These are phyloP conservation scores for Colletotrichum endophyticum DNA, from an alignment of 2,329 filamentous ascomycete species.

Conservation along the genomic window DNA sequence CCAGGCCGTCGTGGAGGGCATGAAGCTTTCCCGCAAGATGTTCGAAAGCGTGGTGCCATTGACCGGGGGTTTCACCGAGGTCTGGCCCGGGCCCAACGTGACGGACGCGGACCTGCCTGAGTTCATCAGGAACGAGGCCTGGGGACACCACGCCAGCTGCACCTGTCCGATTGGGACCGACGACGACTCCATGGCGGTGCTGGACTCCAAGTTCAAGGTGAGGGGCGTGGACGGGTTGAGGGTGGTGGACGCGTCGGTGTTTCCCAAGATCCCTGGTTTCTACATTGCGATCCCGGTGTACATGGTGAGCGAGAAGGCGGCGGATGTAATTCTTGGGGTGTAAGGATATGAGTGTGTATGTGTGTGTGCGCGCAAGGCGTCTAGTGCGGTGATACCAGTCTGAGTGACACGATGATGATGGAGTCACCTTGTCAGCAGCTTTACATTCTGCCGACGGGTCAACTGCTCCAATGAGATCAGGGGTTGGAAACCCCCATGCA, in stretches of 20 bases:
- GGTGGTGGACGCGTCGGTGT: conserved; percentile 65
- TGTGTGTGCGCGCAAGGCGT: neutral
- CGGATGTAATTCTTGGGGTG: conserved; percentile 16
- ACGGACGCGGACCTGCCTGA: conserved; percentile 47
- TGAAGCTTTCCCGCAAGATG: conserved; percentile 46
- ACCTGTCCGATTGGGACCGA: conserved; percentile 60
- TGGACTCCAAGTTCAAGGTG: conserved; percentile 61
- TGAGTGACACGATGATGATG: neutral
- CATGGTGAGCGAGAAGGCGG: conserved; percentile 63
- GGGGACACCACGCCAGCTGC: conserved; percentile 63
- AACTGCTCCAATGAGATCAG: neutral
- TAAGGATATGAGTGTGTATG: neutral
- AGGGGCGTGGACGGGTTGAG: conserved; percentile 56
- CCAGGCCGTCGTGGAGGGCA: conserved; percentile 53
- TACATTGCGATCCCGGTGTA: conserved; percentile 55
- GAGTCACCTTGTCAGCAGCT: neutral
- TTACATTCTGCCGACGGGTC: neutral
- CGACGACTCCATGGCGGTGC: conserved; percentile 55
- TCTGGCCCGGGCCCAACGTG: conserved; percentile 42
- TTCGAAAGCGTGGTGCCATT: conserved; percentile 30
- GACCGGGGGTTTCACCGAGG: conserved; percentile 24
- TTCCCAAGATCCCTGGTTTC: conserved; percentile 53
- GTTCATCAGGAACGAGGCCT: conserved; percentile 53
- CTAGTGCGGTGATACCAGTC: neutral
- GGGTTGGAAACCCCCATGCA: neutral